These are phyloP conservation scores for Lanzia echinophila DNA, from an alignment of 2,329 filamentous ascomycete species.

Conservation along the genomic window DNA sequence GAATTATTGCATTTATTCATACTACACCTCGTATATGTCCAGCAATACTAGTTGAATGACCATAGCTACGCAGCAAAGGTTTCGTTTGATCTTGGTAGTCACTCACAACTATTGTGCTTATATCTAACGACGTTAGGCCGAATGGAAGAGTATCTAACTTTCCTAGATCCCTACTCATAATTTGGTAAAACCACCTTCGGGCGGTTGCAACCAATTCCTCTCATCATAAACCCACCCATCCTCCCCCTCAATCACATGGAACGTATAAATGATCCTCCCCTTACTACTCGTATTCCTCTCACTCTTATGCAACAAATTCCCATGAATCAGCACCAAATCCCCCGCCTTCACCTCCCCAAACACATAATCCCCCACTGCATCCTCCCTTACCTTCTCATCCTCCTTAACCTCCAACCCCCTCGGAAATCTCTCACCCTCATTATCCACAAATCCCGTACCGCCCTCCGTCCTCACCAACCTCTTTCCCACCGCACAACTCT, in stretches of 20 bases:
- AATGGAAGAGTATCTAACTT: no score
- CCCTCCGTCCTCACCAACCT: conserved; percentile 62
- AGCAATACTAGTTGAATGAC: no score
- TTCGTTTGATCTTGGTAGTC: no score
- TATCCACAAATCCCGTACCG: conserved; percentile 66
- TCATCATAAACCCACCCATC: conserved; percentile 68
- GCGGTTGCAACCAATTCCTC: conserved; percentile 90
- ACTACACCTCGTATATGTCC: no score
- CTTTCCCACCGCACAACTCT: conserved; percentile 60
- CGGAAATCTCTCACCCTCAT: conserved; percentile 60
- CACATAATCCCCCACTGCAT: conserved; percentile 54
- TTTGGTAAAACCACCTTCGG: conserved; percentile 63
- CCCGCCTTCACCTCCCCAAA: conserved; percentile 86
- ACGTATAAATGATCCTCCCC: conserved; percentile 93
- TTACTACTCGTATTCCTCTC: conserved; percentile 83
- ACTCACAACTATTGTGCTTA: no score
- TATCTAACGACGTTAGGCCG: no score
- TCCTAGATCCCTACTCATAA: conserved; percentile 14
- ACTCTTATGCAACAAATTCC: conserved; percentile 92
- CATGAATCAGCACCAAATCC: conserved; percentile 86
- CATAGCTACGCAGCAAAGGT: no score
- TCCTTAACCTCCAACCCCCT: conserved; percentile 41
- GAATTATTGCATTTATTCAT: no score
- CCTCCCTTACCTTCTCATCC: conserved; percentile 23
- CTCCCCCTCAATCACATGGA: conserved; percentile 83